Base-by-base conservation (phyloP, 2,329 filamentous ascomycete species). In the Colletotrichum abscissum region DNA sequence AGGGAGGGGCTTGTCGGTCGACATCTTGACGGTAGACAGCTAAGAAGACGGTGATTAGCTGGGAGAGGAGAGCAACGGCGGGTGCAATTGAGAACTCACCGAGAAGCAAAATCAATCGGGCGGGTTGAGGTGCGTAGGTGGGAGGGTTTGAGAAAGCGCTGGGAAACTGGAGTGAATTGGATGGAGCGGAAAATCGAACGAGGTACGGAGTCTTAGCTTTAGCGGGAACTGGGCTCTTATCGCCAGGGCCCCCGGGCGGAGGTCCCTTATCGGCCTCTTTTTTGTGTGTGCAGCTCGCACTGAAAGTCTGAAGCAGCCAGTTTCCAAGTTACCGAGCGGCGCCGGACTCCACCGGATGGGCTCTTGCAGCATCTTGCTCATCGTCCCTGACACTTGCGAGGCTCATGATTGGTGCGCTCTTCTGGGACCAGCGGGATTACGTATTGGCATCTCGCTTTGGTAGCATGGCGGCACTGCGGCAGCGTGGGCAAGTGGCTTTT, bases 1-100 rank as follows among this genome's bases (percentile, higher is more conserved):
- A 73, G 95, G 95, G 78, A 98, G 91, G 72, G 95, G 94, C 86
- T 95, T 93, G 65, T 90, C 85, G 76, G 87, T 81, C 76, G 91
- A 88, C 92, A 93, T 93, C 79, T 80, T 88, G 86, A 52, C 55
- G 28, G n/a, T 22, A 30, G 22, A 55, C 24, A 49, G 38, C 68
- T 72, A 1, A 12, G 16, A 24, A 49, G 42, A 14, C 38, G 19
- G 5, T 24, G 24, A 62, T 55, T 52, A 42, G 55, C 63, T 22
- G 38, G 33, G 26, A 58, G 63, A 12, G n/a, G 19, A 35, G 49
- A 12, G 73, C 9, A 57, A 59, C 42, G 28, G 26, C 35, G 8
- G n/a, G 35, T 35, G 22, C 28, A 38, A 35, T 26, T 73, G 59
- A 4, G 30, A 72, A 67, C 75, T 62, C 54, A 69, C 69, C 69